Evolutionary conservation across 306 rosid genomes (phyloP).

Genomic region (Trifolium subterraneum): DNA sequence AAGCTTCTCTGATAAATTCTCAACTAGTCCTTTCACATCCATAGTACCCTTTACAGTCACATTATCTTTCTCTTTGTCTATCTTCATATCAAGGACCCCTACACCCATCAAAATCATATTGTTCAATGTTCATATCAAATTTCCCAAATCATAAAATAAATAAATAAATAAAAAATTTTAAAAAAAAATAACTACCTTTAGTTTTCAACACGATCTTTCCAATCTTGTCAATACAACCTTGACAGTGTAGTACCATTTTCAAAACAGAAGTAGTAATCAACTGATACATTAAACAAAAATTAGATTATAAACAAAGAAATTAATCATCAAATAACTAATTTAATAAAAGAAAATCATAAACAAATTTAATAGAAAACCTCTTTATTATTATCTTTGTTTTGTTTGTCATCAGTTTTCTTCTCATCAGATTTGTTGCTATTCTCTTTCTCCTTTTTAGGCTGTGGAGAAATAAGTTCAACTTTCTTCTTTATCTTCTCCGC

Average conservation of each 20-base stretch:
- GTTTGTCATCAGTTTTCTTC: constrained; percentile 52
- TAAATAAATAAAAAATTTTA: background rate
- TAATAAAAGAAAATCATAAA: background rate
- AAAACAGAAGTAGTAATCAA: constrained; percentile 68
- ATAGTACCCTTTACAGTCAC: constrained; percentile 73
- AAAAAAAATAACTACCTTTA: constrained; percentile 53
- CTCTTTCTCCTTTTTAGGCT: constrained; percentile 58
- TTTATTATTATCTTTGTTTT: constrained; percentile 48
- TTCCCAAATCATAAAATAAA: background rate
- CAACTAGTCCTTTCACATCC: constrained; percentile 69
- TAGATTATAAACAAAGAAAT: background rate
- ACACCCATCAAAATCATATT: background rate
- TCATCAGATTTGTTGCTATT: too few species aligned
- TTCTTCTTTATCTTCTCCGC: constrained; percentile 72
- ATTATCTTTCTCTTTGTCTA: constrained; percentile 71
- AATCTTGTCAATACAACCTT: constrained; percentile 76
- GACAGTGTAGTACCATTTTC: constrained; percentile 77
- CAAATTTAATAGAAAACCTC: constrained; percentile 50
- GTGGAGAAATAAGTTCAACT: constrained; percentile 82
- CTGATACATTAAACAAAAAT: background rate
- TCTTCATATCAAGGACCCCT: constrained; percentile 60
- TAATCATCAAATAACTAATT: background rate
- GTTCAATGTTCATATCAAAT: background rate
- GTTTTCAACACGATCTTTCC: constrained; percentile 55
- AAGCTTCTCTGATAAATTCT: constrained; percentile 53